Base-by-base conservation (phyloP, 2,329 filamentous ascomycete species). In the Paramyrothecium sp. region DNA sequence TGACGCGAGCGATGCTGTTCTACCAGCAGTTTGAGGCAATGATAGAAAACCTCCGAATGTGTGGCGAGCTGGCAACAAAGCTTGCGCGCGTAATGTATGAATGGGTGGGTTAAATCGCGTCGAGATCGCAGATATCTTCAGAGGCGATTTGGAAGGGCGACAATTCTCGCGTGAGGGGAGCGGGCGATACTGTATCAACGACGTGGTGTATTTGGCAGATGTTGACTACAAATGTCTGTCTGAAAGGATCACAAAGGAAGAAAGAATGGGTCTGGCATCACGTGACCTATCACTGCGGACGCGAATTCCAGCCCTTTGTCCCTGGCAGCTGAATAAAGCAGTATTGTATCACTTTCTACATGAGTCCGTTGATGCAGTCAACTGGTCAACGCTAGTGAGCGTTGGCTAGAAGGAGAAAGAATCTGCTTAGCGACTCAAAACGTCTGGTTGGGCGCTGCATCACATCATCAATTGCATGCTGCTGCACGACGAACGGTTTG, bases 241-340 rank as follows among this genome's bases (percentile, higher is more conserved):
- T 58, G 60, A 34, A 62, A 60, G 59, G 67, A 58, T 57, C 56
- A 67, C 62, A 61, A 33, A 61, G 64, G 62, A 56, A 57, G 60
- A 61, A 66, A 67, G 66, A 66, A 67, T 70, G 66, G 68, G 66
- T 66, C 65, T 8, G 2, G 12, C 0, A 48, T 71, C 68, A 71
- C 68, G 68, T 71, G 68, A 70, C 19, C 22, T n/a, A 41, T 17
- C 47, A 46, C 22, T 54, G 51, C 57, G 57, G 64, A 60, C 61
- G 51, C 57, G 57, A 63, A 60, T 60, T 60, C 54, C 46, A 52
- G 51, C 56, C 11, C 26, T n/a, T n/a, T n/a, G n/a, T n/a, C n/a
- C n/a, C n/a, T n/a, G n/a, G n/a, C n/a, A n/a, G n/a, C n/a, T n/a
- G n/a, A 30, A 30, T 30, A 30, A 30, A 10, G 26, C 10, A 30